phyloP scores from a whole-genome alignment of 805 yeast genomes.

The Metschnikowia cubensis region DNA sequence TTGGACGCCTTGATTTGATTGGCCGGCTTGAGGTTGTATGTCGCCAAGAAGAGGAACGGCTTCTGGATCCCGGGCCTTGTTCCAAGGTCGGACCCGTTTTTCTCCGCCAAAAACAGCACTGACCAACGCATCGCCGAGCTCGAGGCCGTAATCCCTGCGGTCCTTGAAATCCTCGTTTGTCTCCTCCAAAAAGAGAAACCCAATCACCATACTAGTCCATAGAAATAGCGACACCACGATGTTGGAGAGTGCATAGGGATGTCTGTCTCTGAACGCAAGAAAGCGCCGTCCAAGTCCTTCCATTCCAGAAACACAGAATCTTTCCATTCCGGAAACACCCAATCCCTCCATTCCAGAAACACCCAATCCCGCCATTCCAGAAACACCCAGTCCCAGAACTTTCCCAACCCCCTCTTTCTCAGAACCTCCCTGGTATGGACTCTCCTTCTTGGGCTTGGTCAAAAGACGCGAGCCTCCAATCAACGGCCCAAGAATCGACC shows the following conservation, averaged over 20 bases:
- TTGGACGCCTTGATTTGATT: too few species aligned
- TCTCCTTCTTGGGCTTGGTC: conserved; percentile 37
- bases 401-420: not conserved
- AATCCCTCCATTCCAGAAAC: not conserved
- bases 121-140: conserved; percentile 37
- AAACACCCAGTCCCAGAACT: not conserved
- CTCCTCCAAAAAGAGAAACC: conserved; percentile 50
- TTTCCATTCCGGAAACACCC: not conserved
- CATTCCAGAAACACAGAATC: too few species aligned
- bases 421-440: conserved; percentile 14
- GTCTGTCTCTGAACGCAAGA: conserved; percentile 29
- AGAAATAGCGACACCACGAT: conserved; percentile 41
- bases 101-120: conserved; percentile 17
- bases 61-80: conserved; percentile 1
- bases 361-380: too few species aligned
- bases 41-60: not conserved
- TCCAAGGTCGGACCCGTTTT: conserved; percentile 23
- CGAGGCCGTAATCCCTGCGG: conserved; percentile 44
- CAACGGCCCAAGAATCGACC: conserved; percentile 58
- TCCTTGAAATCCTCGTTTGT: conserved; percentile 41
- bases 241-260: conserved; percentile 54
- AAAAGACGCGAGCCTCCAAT: conserved; percentile 49
- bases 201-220: conserved; percentile 31
- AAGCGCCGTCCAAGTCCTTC: too few species aligned
- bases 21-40: not conserved